Evolutionary conservation across 2,329 filamentous ascomycete species (phyloP).

Genomic region (Colletotrichum siamense): DNA sequence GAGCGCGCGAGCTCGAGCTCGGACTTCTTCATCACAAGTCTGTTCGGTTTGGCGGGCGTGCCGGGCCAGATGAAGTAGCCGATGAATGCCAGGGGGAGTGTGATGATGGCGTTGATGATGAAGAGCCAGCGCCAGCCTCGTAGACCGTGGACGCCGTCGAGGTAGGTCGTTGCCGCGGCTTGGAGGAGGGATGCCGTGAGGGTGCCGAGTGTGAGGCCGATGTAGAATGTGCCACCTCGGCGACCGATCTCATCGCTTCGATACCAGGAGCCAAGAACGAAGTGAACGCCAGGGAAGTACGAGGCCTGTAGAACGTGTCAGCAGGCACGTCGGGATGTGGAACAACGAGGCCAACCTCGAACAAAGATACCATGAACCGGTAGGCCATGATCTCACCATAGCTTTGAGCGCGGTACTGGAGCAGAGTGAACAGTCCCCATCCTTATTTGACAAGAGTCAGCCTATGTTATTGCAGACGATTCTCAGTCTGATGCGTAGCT

Average conservation of each 20-base stretch:
- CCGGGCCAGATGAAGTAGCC: constrained; percentile 1
- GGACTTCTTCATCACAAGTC: constrained; percentile 46
- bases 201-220: constrained; percentile 55
- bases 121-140: constrained; percentile 64
- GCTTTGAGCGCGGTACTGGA: constrained; percentile 55
- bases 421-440: constrained; percentile 63
- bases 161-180: constrained; percentile 41
- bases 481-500: not conserved
- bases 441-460: not conserved
- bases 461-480: accelerated
- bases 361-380: constrained; percentile 44
- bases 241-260: constrained; percentile 66
- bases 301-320: constrained; percentile 25
- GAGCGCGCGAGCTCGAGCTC: constrained; percentile 51
- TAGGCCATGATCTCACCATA: constrained; percentile 51
- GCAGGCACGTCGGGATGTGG: constrained; percentile 47
- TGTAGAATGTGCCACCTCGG: constrained; percentile 65
- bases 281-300: constrained; percentile 47
- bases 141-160: constrained; percentile 50
- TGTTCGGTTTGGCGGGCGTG: constrained; percentile 48
- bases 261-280: constrained; percentile 60
- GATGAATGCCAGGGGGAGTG: not conserved
- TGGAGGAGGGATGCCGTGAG: constrained; percentile 58
- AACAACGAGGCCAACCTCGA: constrained; percentile 40
- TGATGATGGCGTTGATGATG: constrained; percentile 42